Conservation (phyloP, 129 eudicot species). For the Ambrosia artemisiifolia region DNA sequence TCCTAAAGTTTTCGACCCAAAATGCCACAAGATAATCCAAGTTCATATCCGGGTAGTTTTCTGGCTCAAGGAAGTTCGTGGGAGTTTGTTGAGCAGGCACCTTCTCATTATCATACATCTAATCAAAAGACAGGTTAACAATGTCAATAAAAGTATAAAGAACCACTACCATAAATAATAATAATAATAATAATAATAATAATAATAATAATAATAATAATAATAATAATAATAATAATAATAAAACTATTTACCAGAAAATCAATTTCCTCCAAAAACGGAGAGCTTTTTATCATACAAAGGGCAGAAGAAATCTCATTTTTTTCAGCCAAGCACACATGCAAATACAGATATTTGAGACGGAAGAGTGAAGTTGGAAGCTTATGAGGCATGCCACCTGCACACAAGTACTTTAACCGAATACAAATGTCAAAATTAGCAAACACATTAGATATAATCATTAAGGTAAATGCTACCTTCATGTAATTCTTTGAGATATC, state of each 20-base stretch:
- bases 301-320: background rate
- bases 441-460: background rate
- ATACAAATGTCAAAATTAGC: background rate
- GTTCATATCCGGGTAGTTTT: background rate
- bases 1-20: background rate
- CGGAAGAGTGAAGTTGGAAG: background rate
- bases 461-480: background rate
- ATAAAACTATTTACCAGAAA: background rate
- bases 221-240: no score
- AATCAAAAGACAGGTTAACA: background rate
- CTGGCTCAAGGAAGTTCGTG: background rate
- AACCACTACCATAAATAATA: background rate
- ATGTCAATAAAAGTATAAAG: background rate
- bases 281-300: slow-evolving; percentile 1
- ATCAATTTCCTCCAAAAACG: background rate
- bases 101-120: background rate
- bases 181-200: no score
- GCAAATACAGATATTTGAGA: background rate
- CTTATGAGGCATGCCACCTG: background rate
- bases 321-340: background rate
- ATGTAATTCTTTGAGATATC: background rate
- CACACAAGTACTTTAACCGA: slow-evolving; percentile 3
- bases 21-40: slow-evolving; percentile 10
- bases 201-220: no score
- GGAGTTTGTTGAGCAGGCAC: background rate